Evolutionary conservation across 495 filamentous ascomycete species (phyloP).

Genomic region (Viridothelium virens): DNA sequence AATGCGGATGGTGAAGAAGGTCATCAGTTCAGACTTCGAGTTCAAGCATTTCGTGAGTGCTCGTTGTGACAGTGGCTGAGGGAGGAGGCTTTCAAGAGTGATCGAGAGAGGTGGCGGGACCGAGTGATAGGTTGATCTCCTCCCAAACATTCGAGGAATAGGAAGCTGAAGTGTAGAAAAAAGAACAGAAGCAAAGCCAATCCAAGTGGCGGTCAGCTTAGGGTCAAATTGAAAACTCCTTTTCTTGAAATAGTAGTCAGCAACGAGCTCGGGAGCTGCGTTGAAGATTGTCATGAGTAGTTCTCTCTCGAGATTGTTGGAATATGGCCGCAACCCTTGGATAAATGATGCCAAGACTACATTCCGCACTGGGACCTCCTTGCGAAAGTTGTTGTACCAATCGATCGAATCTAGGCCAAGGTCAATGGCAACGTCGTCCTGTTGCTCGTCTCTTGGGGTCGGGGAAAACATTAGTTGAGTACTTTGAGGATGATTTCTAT

Average conservation of each 20-base stretch:
- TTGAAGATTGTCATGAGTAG: conserved; percentile 71
- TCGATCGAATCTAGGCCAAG: conserved; percentile 60
- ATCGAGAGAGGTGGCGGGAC: conserved; percentile 68
- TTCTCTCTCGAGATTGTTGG: conserved; percentile 70
- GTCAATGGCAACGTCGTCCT: conserved; percentile 42
- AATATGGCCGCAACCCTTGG: conserved; percentile 73
- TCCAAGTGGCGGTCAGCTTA: conserved; percentile 85
- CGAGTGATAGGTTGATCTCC: conserved; percentile 31
- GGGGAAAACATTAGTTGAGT: background rate
- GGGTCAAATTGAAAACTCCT: conserved; percentile 80
- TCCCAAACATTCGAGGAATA: conserved; percentile 61
- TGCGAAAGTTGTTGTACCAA: conserved; percentile 58
- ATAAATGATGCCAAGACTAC: conserved; percentile 64
- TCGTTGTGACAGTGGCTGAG: conserved; percentile 71
- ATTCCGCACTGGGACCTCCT: conserved; percentile 60
- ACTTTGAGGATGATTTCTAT: background rate
- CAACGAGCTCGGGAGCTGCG: conserved; percentile 72
- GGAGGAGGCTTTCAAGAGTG: conserved; percentile 77
- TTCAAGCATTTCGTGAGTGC: conserved; percentile 69
- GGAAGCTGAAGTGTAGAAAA: conserved; percentile 69
- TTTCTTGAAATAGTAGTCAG: conserved; percentile 74
- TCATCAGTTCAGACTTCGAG: conserved; percentile 63
- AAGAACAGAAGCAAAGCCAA: conserved; percentile 82
- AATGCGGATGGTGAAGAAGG: conserved; percentile 73
- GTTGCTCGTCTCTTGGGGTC: background rate